Evolutionary conservation across 2,329 filamentous ascomycete species (phyloP).

Genomic region (Pleurostoma richardsiae): DNA sequence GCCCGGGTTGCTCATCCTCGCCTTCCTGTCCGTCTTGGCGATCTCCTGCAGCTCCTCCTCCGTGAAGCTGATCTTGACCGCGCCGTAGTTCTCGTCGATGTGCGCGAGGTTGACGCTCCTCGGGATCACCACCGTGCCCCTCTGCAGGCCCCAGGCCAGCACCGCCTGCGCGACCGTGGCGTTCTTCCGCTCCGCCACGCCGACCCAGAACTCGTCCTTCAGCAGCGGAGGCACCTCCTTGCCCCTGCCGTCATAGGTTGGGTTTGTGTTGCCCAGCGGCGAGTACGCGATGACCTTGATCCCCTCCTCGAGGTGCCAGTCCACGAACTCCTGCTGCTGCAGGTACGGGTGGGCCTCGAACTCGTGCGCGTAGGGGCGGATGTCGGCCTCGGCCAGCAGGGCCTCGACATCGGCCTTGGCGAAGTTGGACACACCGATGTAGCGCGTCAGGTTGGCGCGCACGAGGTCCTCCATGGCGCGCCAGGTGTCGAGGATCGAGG

Average conservation of each 20-base stretch:
- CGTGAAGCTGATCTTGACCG: slow-evolving; percentile 40
- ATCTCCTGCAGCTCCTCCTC: slow-evolving; percentile 29
- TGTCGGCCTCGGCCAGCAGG: slow-evolving; percentile 32
- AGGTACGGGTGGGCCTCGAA: slow-evolving; percentile 48
- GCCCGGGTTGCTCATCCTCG: slow-evolving; percentile 30
- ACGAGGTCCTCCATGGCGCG: slow-evolving; percentile 52
- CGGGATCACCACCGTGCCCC: slow-evolving; percentile 44
- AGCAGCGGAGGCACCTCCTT: slow-evolving; percentile 25
- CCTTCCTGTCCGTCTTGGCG: slow-evolving; percentile 15
- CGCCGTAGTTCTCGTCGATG: slow-evolving; percentile 39
- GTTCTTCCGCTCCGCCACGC: slow-evolving; percentile 31
- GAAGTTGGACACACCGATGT: slow-evolving; percentile 63
- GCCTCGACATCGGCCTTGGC: slow-evolving; percentile 28
- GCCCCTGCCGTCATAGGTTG: slow-evolving; percentile 31
- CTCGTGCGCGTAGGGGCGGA: slow-evolving; percentile 54
- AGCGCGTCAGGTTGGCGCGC: slow-evolving; percentile 42
- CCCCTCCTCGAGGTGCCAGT: slow-evolving; percentile 35
- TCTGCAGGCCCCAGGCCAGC: slow-evolving; percentile 41
- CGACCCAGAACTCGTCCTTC: slow-evolving; percentile 31
- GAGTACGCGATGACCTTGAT: slow-evolving; percentile 40
- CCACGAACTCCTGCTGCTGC: slow-evolving; percentile 41
- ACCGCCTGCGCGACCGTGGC: slow-evolving; percentile 37
- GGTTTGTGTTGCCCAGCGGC: slow-evolving; percentile 47
- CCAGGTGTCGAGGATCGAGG: slow-evolving; percentile 43
- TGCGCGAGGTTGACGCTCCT: slow-evolving; percentile 37